These are phyloP conservation scores for Botryotinia globosa DNA, from an alignment of 2,329 filamentous ascomycete genomes.

Conservation along the genomic window DNA sequence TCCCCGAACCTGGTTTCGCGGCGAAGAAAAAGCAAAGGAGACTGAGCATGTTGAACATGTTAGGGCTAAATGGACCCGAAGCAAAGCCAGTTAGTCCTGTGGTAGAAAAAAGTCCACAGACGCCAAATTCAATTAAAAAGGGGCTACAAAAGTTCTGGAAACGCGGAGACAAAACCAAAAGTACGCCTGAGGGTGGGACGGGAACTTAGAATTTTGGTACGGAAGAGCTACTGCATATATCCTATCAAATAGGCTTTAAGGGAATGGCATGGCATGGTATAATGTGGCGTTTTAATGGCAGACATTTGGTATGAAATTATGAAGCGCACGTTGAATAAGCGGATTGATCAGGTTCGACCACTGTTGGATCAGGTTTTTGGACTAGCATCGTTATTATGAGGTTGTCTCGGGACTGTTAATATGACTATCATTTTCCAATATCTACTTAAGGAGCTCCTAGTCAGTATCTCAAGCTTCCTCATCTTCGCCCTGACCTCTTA, in stretches of 20 bases:
- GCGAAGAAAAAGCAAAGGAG: conserved; percentile 31
- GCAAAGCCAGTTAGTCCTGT: conserved; percentile 10
- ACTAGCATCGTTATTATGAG: background rate
- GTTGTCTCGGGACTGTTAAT: background rate
- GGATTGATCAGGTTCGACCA: background rate
- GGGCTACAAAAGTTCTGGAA: conserved; percentile 9
- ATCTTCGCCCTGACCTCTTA: background rate
- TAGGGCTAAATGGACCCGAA: conserved; percentile 28
- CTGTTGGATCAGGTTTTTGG: background rate
- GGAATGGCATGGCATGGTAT: conserved; percentile 1
- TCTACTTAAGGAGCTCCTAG: background rate
- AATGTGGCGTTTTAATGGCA: background rate
- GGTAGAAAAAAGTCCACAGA: conserved; percentile 17
- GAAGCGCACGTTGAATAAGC: conserved; percentile 3
- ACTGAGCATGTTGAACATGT: conserved; percentile 34
- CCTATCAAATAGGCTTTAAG: background rate
- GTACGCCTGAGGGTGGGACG: background rate
- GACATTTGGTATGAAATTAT: conserved; percentile 1
- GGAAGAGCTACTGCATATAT: background rate
- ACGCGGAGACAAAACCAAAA: conserved; percentile 10
- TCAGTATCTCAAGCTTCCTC: background rate
- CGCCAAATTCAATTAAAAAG: background rate
- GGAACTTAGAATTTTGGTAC: background rate
- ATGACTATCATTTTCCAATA: background rate
- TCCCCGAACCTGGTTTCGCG: conserved; percentile 40